A percentile compares a stretch with the other conserved stretches of the same genome.
Conservation (phyloP, 371 early-diverging fungal species). For the Mortierella sp. region DNA sequence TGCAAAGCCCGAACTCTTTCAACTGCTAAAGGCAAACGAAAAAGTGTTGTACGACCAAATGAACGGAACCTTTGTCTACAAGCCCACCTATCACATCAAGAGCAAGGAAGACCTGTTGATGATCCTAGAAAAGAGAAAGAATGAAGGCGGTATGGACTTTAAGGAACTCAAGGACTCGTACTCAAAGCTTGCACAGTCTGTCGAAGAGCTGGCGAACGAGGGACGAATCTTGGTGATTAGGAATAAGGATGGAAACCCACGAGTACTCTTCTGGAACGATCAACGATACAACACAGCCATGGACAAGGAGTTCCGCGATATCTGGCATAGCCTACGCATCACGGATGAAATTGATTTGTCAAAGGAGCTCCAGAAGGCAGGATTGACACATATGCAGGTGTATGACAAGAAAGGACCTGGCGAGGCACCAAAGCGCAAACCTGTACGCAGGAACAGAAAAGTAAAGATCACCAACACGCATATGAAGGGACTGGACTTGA, state of each 20-base stretch:
- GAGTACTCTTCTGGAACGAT: conserved; percentile 81
- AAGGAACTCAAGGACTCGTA: conserved; percentile 87
- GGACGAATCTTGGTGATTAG: conserved; percentile 80
- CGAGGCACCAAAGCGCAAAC: conserved; percentile 71
- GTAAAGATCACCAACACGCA: conserved; percentile 91
- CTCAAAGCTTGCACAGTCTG: conserved; percentile 75
- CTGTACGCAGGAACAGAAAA: conserved; percentile 78
- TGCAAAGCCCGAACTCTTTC: conserved; percentile 68
- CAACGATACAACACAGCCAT: conserved; percentile 71
- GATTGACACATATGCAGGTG: conserved; percentile 83
- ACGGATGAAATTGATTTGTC: conserved; percentile 85
- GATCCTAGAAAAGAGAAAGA: conserved; percentile 68
- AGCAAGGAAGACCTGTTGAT: conserved; percentile 80
- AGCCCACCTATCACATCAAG: conserved; percentile 84
- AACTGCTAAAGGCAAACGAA: conserved; percentile 70
- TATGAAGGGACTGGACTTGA: conserved; percentile 84
- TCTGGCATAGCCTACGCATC: conserved; percentile 79
- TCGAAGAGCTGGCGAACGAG: conserved; percentile 77
- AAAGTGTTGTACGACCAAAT: conserved; percentile 74
- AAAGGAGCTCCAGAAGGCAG: conserved; percentile 78
- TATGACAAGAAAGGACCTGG: conserved; percentile 75
- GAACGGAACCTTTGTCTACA: conserved; percentile 76
- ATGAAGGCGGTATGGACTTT: conserved; percentile 82
- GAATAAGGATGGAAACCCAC: conserved; percentile 82
- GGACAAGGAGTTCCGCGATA: conserved; percentile 77